Evolutionary conservation across 495 filamentous ascomycete genomes (phyloP).

Genomic region (Penicillium fimorum): DNA sequence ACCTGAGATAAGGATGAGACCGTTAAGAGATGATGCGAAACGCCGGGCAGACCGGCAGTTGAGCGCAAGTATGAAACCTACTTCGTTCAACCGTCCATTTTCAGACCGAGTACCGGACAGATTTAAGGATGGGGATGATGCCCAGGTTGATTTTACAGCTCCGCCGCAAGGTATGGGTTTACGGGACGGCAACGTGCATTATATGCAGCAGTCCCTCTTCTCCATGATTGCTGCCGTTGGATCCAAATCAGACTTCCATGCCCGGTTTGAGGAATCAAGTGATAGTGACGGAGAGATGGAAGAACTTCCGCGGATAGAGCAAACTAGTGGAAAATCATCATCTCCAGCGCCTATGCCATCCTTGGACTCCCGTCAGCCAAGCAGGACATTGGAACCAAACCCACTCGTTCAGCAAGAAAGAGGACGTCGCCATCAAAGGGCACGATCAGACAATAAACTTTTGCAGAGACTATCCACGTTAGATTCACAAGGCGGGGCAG

Average conservation of each 20-base stretch:
- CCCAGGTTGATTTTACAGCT: slow-evolving; percentile 70
- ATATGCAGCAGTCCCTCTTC: slow-evolving; percentile 94
- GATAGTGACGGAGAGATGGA: slow-evolving; percentile 69
- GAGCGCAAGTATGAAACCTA: slow-evolving; percentile 37
- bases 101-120: slow-evolving; percentile 76
- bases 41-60: slow-evolving; percentile 33
- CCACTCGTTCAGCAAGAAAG: slow-evolving; percentile 21
- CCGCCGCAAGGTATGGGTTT: slow-evolving; percentile 41
- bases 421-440: slow-evolving; percentile 52
- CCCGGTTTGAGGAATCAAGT: slow-evolving; percentile 77
- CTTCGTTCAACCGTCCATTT: slow-evolving; percentile 46
- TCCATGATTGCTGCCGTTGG: slow-evolving; percentile 91
- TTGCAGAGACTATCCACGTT: slow-evolving; percentile 58
- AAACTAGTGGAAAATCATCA: slow-evolving; percentile 6
- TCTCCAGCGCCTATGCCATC: slow-evolving; percentile 13
- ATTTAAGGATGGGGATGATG: slow-evolving; percentile 70
- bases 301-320: slow-evolving; percentile 12
- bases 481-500: slow-evolving; percentile 35
- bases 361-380: slow-evolving; percentile 7
- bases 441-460: slow-evolving; percentile 60
- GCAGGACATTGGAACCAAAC: slow-evolving; percentile 1
- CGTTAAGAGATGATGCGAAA: slow-evolving; percentile 34
- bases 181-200: slow-evolving; percentile 48
- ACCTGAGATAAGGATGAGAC: slow-evolving; percentile 28
- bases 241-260: slow-evolving; percentile 73